These are phyloP conservation scores for Pseudocercospora musae DNA, from an alignment of 2,329 filamentous ascomycete species.

Conservation along the genomic window DNA sequence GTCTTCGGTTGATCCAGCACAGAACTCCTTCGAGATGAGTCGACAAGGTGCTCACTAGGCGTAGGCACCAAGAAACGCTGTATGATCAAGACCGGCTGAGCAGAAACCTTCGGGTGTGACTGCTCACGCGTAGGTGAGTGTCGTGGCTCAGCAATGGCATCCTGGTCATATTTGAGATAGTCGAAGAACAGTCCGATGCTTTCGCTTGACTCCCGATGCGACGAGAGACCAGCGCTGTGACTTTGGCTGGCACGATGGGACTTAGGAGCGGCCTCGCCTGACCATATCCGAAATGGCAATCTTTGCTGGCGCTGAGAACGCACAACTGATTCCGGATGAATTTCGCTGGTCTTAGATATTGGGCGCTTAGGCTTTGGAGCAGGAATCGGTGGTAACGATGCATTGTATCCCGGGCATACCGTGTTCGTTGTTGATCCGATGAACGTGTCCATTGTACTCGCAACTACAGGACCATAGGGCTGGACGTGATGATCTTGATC, in stretches of 20 bases:
- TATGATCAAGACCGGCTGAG: neutral
- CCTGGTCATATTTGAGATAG: neutral
- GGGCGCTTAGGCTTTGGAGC: neutral
- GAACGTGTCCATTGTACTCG: neutral
- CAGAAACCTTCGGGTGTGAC: neutral
- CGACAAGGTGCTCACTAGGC: neutral
- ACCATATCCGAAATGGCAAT: neutral
- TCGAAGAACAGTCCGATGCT: neutral
- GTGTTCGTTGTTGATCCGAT: neutral
- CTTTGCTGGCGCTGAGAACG: neutral
- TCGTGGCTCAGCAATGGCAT: neutral
- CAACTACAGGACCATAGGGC: neutral
- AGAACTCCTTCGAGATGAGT: neutral
- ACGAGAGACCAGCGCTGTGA: neutral
- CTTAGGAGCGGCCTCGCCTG: neutral
- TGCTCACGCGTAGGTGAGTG: neutral
- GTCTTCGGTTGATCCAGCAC: neutral
- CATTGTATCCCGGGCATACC: neutral
- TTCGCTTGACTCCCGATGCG: neutral
- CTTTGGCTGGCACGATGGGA: neutral
- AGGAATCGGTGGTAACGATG: too few species aligned
- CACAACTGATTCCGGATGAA: constrained; percentile 5
- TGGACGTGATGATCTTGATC: neutral
- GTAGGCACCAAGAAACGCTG: neutral
- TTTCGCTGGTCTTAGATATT: constrained; percentile 7